Evolutionary conservation across 2,329 filamentous ascomycete genomes (phyloP).

Genomic region (Endocalyx cinctus): DNA sequence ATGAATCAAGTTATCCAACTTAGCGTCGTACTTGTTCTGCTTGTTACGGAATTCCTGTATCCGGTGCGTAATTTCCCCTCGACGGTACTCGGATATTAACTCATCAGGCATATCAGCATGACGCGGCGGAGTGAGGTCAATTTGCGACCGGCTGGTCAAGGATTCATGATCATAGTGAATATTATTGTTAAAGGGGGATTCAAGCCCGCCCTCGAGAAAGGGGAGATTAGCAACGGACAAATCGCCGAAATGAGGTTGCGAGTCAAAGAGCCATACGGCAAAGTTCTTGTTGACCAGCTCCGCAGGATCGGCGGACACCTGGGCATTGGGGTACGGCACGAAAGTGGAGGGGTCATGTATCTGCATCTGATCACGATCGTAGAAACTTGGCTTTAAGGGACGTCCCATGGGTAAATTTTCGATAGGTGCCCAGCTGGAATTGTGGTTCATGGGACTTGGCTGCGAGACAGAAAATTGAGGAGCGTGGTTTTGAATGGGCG

Average conservation of each 20-base stretch:
- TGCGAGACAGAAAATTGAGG: constrained; percentile 17
- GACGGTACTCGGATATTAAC: constrained; percentile 38
- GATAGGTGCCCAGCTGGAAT: constrained; percentile 28
- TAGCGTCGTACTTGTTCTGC: constrained; percentile 35
- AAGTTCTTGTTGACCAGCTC: constrained; percentile 40
- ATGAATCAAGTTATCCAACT: constrained; percentile 27
- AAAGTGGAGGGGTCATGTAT: constrained; percentile 29
- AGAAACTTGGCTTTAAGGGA: constrained; percentile 34
- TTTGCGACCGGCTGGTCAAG: constrained; percentile 41
- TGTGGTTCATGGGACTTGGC: constrained; percentile 18
- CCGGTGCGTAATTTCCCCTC: constrained; percentile 40
- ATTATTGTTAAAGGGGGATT: constrained; percentile 47
- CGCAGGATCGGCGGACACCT: constrained; percentile 29
- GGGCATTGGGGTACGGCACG: constrained; percentile 28
- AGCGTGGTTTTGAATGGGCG: constrained; percentile 25
- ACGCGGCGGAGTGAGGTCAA: constrained; percentile 38
- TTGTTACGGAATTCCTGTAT: constrained; percentile 40
- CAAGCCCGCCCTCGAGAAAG: constrained; percentile 45
- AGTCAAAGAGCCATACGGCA: constrained; percentile 47
- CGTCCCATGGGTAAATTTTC: constrained; percentile 33
- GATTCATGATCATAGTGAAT: constrained; percentile 49
- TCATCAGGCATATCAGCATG: constrained; percentile 37
- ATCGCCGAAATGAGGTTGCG: constrained; percentile 36
- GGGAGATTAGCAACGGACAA: constrained; percentile 39
- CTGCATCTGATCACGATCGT: constrained; percentile 17